phyloP scores from a whole-genome alignment of 441 rosid species.

The Metrosideros polymorpha region DNA sequence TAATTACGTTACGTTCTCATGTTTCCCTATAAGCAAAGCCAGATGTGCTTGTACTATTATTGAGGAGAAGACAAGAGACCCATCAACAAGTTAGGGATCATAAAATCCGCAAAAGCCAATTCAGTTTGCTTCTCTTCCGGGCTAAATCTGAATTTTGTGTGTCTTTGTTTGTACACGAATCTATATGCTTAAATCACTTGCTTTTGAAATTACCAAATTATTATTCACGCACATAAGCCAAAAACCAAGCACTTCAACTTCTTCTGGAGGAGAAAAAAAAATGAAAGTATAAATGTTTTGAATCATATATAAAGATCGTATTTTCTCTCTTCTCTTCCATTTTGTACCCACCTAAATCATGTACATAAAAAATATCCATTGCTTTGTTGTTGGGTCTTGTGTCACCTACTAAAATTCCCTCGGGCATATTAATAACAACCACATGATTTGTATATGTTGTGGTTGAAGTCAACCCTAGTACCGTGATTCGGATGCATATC shows the following conservation, averaged over 20 bases:
- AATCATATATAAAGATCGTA: neutral
- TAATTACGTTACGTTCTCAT: neutral
- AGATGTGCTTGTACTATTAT: neutral
- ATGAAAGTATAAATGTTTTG: neutral
- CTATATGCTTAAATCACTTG: neutral
- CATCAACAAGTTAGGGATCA: neutral
- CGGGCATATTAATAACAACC: neutral
- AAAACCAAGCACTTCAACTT: neutral
- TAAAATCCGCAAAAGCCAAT: neutral
- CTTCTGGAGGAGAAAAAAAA: neutral
- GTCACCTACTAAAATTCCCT: neutral
- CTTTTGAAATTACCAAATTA: neutral
- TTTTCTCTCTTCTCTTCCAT: neutral
- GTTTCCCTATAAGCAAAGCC: neutral
- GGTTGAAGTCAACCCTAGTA: slow-evolving; percentile 36
- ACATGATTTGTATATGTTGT: neutral
- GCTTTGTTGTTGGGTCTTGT: neutral
- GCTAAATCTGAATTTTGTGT: neutral
- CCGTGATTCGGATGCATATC: slow-evolving; percentile 9
- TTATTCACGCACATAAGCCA: neutral
- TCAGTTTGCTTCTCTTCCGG: neutral
- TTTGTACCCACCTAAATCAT: neutral
- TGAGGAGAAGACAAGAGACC: neutral
- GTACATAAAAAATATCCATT: neutral
- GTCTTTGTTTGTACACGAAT: neutral